Base-by-base conservation (phyloP, 352 stramenopile species). In the Peronospora destructor region DNA sequence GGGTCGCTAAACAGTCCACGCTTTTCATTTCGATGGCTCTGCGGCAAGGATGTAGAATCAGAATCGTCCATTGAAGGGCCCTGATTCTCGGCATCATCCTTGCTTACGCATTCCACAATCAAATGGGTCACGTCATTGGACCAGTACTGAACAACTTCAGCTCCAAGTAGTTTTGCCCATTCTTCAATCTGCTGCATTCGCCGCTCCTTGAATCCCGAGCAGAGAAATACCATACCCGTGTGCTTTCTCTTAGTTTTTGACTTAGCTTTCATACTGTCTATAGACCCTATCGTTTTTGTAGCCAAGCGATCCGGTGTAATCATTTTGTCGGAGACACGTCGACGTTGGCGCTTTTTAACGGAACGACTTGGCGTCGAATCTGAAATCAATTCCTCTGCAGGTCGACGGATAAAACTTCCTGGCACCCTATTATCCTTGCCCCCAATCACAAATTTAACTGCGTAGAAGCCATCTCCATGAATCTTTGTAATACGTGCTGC, bases 91-190 rank as follows among this genome's bases (percentile, higher is more conserved):
- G 21, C 36, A 45, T 75, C 57, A 46, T 79, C 62, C 9, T 36
- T 52, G n/a, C 53, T 71, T 26, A 82, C 71, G 35, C 83, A 94
- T 57, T 90, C 85, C 38, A 79, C 83, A 43, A 94, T 83, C 56
- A 94, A 61, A 44, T 94, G 83, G 3, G 83, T 94, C 33, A 94
- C 83, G 2, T 67, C 61, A 10, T 68, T 64, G 17, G 67, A 61
- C 76, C 76, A 87, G 25, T 65, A 58, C 17, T 49, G 47, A 17
- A 80, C 73, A 23, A 85, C 73, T 30, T 73, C 56, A 23, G 74
- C 74, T 36, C 54, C 59, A 40, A 85, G 46, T 16, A 55, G 10
- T 9, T 71, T 47, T 4, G 70, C 54, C 69, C 70, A 77, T n/a
- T 71, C 51, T 9, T 67, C 43, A 12, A 85, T 77, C 36, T 79